phyloP scores from a whole-genome alignment of 176 grass and related monocot genomes.

The Panicum miliaceum region DNA sequence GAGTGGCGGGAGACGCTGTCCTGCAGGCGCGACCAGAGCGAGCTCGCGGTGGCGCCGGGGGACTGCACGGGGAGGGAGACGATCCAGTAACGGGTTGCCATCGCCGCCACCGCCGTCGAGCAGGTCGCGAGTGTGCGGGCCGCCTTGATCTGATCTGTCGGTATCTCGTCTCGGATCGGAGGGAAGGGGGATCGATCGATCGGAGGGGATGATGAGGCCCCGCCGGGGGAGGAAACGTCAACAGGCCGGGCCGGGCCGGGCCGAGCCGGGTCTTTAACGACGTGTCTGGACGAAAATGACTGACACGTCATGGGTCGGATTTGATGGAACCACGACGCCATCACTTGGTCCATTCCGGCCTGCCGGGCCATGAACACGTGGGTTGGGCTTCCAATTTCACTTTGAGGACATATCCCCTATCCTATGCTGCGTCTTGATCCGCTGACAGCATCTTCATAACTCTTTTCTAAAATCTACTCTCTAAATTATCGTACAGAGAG shows the following conservation, averaged over 20 bases:
- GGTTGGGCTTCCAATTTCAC: too few species aligned
- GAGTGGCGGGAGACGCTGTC: constrained; percentile 80
- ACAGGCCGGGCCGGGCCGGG: background rate
- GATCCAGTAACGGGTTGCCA: constrained; percentile 92
- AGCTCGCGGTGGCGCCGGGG: constrained; percentile 39
- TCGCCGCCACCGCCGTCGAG: constrained; percentile 36
- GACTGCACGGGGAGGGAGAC: constrained; percentile 69
- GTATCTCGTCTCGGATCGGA: background rate
- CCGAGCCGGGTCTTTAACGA: background rate
- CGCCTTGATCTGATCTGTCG: background rate
- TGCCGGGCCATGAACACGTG: too few species aligned
- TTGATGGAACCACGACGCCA: too few species aligned
- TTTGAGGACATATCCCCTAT: too few species aligned
- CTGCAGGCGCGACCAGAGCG: constrained; percentile 71
- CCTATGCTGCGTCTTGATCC: too few species aligned
- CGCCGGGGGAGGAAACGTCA: background rate
- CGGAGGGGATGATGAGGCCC: background rate
- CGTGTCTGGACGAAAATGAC: background rate
- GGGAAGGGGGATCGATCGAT: background rate
- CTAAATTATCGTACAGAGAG: too few species aligned
- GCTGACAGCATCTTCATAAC: too few species aligned
- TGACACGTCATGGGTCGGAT: too few species aligned
- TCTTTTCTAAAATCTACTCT: too few species aligned
- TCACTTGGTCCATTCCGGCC: too few species aligned
- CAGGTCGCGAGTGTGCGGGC: background rate